Evolutionary conservation across 1,139 yeast genomes (phyloP), one percentile per base, ranked within the genome.

Genomic region (Hansenula sp.): DNA sequence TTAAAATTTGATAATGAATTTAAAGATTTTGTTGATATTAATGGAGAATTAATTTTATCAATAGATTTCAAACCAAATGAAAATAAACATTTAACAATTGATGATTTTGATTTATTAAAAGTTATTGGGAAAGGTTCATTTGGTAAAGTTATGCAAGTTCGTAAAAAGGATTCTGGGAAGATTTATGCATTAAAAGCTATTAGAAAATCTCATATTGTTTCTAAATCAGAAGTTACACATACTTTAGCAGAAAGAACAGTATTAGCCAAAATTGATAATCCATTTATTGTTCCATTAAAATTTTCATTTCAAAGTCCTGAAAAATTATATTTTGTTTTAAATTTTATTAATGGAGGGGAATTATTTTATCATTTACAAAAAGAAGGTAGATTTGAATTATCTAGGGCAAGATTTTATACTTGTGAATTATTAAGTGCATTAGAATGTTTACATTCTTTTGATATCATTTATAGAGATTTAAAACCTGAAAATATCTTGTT

Each of bases 111-210:
- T 57, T 70, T 94, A 45, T 74, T 93, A 55, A 93, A 93, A 65
- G 99, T 93, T 18, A 89, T 93, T 46, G 99, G 99, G 38, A 93
- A 93, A 63, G 99, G 99, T 3, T 89, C 97, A 2, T 94, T 93
- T 66, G 99, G 99, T 44, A 93, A 94, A 66, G 99, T 93, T 46
- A 93, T 93, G 98, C 99, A 93, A 66, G 99, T 93, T 38, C 82
- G 90, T 47, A 93, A 93, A 68, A 87, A 87, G 56, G 98, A 93
- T 65, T 93, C 99, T 11, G 85, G 85, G 52, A 95, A 91, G 61
- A 84, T 93, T 33, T 93, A 93, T 64, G 99, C 99, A 3, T 72
- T 93, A 62, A 93, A 93, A 63, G 90, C 97, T 0, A 81, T 93
- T 52, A 77, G 98, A 55, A 93, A 93, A 62, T 90, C 95, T 24